Conservation (phyloP, 2,329 filamentous ascomycete genomes). For the Alternaria dauci region DNA sequence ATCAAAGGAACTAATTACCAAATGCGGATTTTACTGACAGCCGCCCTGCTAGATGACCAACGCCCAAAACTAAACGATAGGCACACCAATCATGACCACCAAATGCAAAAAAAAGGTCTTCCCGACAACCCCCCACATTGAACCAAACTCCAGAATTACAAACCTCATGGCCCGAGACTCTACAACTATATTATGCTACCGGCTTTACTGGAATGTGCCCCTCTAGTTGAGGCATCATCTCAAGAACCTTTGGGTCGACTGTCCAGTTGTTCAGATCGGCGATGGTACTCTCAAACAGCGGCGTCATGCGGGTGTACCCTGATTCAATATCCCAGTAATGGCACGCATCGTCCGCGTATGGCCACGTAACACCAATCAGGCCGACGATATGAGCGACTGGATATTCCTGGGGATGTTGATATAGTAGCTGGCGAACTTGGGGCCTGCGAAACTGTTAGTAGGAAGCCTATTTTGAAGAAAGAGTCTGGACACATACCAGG, state of each 20-base stretch:
- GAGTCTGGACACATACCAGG: slow-evolving; percentile 37
- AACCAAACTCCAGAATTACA: slow-evolving; percentile 13
- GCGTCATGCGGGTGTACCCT: slow-evolving; percentile 44
- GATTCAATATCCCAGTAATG: slow-evolving; percentile 50
- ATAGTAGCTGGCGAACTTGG: slow-evolving; percentile 44
- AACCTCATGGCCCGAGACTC: slow-evolving; percentile 1
- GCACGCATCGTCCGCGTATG: slow-evolving; percentile 47
- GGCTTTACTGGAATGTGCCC: slow-evolving; percentile 39
- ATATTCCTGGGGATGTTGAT: slow-evolving; percentile 45
- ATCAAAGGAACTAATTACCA: slow-evolving; percentile 10
- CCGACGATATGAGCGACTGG: slow-evolving; percentile 39
- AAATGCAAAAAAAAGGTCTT: not conserved
- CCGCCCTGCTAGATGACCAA: slow-evolving; percentile 7
- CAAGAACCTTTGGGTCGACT: slow-evolving; percentile 45
- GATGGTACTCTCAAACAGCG: slow-evolving; percentile 45
- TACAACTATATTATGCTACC: slow-evolving; percentile 10
- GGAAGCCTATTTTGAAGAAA: not conserved
- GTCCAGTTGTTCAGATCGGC: slow-evolving; percentile 46
- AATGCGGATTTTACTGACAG: not conserved
- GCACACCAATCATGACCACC: not conserved
- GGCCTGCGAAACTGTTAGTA: slow-evolving; percentile 39
- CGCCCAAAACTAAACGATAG: slow-evolving; percentile 2
- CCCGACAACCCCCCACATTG: slow-evolving; percentile 1
- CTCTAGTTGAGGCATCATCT: slow-evolving; percentile 45
- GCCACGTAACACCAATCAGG: slow-evolving; percentile 42